Evolutionary conservation across 176 grass and related monocot genomes (phyloP).

Genomic region (Phragmites australis): DNA sequence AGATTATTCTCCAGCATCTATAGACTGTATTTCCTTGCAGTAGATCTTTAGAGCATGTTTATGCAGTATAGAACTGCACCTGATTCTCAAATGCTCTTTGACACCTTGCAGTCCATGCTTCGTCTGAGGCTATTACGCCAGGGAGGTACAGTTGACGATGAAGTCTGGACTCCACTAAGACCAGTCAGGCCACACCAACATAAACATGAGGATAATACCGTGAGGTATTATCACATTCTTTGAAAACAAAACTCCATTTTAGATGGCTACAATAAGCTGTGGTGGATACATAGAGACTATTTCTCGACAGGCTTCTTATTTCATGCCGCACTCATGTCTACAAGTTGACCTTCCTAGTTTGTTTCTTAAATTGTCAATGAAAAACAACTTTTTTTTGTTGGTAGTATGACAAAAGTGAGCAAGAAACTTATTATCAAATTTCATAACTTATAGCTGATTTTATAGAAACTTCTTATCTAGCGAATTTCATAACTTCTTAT

Average conservation of each 20-base stretch:
- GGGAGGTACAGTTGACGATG: conserved; percentile 53
- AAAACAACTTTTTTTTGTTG: neutral
- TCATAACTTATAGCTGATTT: neutral
- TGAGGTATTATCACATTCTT: conserved; percentile 52
- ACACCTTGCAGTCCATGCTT: conserved; percentile 81
- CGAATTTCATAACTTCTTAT: neutral
- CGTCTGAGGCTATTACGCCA: conserved; percentile 64
- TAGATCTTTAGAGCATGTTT: conserved; percentile 17
- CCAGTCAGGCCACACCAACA: conserved; percentile 45
- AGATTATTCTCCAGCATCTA: no score
- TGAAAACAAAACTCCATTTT: neutral
- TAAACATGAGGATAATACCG: conserved; percentile 37
- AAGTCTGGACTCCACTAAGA: conserved; percentile 40
- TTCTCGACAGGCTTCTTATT: neutral
- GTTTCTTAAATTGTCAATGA: neutral
- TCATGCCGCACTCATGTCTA: conserved; percentile 7
- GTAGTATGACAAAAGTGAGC: neutral
- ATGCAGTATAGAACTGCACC: neutral
- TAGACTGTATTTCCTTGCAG: neutral
- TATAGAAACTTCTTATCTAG: neutral
- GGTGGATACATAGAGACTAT: neutral
- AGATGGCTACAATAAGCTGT: neutral
- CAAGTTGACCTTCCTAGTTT: neutral
- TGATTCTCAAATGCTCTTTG: conserved; percentile 25
- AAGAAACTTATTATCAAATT: conserved; percentile 8